These are phyloP conservation scores for Globomyces pollinis-pini DNA, from an alignment of 192 early-diverging fungal species.

Conservation along the genomic window DNA sequence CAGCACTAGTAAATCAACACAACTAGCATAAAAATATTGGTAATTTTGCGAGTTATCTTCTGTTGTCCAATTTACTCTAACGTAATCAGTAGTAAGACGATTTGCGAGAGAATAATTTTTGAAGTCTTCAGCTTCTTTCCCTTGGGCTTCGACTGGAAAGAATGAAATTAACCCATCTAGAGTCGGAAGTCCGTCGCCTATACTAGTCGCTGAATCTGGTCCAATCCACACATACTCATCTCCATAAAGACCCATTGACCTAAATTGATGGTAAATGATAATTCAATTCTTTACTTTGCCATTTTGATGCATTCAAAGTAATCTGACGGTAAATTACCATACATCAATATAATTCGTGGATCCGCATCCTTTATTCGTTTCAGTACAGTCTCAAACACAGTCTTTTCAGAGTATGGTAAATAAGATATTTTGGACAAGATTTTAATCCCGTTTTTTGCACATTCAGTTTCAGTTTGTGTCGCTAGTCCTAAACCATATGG, in stretches of 20 bases:
- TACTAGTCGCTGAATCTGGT: not conserved
- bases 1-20: constrained; percentile 3
- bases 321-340: not conserved
- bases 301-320: no score
- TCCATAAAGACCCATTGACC: not conserved
- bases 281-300: no score
- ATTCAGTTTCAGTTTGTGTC: no score
- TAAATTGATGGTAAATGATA: not conserved
- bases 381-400: no score
- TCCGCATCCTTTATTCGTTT: constrained; percentile 6
- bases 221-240: constrained; percentile 5
- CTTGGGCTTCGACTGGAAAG: not conserved
- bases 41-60: not conserved
- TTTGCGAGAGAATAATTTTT: not conserved
- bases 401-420: no score
- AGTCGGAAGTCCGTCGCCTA: no score
- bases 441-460: no score
- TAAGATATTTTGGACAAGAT: no score
- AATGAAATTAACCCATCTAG: not conserved
- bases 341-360: not conserved
- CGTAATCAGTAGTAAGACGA: not conserved
- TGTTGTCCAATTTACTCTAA: not conserved
- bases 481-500: constrained; percentile 12
- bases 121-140: not conserved
- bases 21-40: not conserved